phyloP scores from a whole-genome alignment of 75 land plant species.

The Adiantum capillusveneris region DNA sequence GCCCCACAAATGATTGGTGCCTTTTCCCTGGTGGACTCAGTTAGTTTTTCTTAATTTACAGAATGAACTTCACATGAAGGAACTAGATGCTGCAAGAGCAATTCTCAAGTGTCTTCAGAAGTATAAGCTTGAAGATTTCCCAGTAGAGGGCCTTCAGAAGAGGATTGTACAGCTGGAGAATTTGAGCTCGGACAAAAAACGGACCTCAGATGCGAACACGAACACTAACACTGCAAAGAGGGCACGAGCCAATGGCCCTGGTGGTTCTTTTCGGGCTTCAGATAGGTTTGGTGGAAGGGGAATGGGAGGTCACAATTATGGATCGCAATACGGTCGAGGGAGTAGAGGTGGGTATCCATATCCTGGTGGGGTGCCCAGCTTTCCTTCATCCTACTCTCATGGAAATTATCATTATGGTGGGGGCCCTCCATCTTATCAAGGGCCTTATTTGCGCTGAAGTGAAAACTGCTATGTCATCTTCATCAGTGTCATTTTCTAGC shows the following conservation, averaged over 20 bases:
- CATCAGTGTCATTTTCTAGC: too few species aligned
- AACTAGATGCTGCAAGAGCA: slow-evolving; percentile 58
- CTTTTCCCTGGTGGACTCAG: background rate
- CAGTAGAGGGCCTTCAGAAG: slow-evolving; percentile 57
- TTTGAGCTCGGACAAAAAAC: slow-evolving; percentile 54
- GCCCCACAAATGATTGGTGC: too few species aligned
- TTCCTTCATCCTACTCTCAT: slow-evolving; percentile 15
- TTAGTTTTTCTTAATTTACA: slow-evolving; percentile 14
- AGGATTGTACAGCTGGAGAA: slow-evolving; percentile 74
- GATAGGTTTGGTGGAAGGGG: background rate
- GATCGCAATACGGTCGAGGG: background rate
- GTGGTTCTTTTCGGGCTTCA: background rate
- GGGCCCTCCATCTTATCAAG: too few species aligned
- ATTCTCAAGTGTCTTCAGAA: slow-evolving; percentile 82
- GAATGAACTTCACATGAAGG: slow-evolving; percentile 50
- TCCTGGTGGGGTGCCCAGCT: background rate
- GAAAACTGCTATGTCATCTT: too few species aligned
- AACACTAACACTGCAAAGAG: background rate
- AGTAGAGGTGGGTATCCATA: background rate
- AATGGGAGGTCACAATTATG: background rate
- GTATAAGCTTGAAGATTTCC: slow-evolving; percentile 67
- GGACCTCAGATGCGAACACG: background rate
- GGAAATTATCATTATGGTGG: too few species aligned
- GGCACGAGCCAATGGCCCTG: background rate
- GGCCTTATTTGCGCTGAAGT: too few species aligned